phyloP scores from a whole-genome alignment of 1,139 yeast genomes.

The Meyerozyma smithsonii region DNA sequence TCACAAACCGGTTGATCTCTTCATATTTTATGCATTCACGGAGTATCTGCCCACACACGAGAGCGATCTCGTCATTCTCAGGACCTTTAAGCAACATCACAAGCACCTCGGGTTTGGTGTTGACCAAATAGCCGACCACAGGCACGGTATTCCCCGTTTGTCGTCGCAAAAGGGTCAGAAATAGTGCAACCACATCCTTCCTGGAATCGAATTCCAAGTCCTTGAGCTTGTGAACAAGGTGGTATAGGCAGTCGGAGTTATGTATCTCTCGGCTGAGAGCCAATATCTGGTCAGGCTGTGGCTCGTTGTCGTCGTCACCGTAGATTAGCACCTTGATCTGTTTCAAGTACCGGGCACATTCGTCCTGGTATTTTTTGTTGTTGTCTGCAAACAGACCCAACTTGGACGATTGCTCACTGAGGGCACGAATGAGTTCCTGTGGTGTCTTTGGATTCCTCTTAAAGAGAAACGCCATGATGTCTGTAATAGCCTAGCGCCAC shows the following conservation, averaged over 20 bases:
- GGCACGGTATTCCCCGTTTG: constrained; percentile 76
- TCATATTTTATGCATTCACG: constrained; percentile 86
- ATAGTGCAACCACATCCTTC: constrained; percentile 72
- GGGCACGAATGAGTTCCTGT: constrained; percentile 69
- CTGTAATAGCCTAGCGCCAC: not conserved
- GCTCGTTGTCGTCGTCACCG: constrained; percentile 69
- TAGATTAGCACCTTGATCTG: constrained; percentile 66
- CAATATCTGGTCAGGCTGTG: constrained; percentile 74
- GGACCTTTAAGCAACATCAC: constrained; percentile 59
- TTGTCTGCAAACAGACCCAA: constrained; percentile 53
- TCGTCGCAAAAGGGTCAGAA: constrained; percentile 73
- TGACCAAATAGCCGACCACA: constrained; percentile 76
- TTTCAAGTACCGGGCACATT: constrained; percentile 60
- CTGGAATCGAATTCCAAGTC: constrained; percentile 84
- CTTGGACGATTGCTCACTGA: constrained; percentile 69
- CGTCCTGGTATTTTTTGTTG: constrained; percentile 67
- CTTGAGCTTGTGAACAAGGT: constrained; percentile 52
- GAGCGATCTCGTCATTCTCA: constrained; percentile 69
- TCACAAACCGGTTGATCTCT: constrained; percentile 53
- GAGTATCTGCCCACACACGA: constrained; percentile 72
- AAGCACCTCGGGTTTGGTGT: constrained; percentile 59
- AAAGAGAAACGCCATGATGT: constrained; percentile 78
- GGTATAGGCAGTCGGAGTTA: constrained; percentile 62
- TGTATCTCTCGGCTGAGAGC: constrained; percentile 72
- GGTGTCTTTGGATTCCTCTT: constrained; percentile 92